phyloP scores from a whole-genome alignment of 305 asterid species.

The Fraxinus albicans region DNA sequence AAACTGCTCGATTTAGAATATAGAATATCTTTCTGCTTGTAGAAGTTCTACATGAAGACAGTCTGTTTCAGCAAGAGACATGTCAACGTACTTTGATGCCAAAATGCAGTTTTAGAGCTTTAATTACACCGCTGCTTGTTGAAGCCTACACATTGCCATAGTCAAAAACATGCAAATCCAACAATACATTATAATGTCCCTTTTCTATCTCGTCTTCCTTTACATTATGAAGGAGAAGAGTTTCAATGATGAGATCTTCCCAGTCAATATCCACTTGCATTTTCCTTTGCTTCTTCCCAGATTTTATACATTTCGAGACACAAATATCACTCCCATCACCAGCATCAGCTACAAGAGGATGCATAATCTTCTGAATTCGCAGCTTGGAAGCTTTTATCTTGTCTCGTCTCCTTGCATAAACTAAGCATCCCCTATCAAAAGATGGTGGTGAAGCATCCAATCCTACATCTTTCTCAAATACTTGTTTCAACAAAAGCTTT shows the following conservation, averaged over 20 bases:
- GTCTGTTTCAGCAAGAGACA: neutral
- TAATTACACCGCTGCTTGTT: neutral
- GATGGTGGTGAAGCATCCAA: conserved; percentile 67
- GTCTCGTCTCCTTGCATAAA: conserved; percentile 47
- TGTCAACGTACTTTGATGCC: neutral
- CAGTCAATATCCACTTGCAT: conserved; percentile 44
- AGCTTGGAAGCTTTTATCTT: conserved; percentile 68
- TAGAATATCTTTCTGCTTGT: neutral
- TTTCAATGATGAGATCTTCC: conserved; percentile 85
- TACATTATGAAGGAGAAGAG: conserved; percentile 74
- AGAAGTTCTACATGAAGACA: neutral
- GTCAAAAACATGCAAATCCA: conserved; percentile 73
- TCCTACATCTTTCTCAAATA: conserved; percentile 72
- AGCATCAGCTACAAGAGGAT: conserved; percentile 33
- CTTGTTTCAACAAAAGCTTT: conserved; percentile 59
- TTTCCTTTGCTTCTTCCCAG: conserved; percentile 44
- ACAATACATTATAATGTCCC: conserved; percentile 71
- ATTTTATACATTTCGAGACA: conserved; percentile 23
- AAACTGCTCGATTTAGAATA: neutral
- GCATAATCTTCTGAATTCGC: conserved; percentile 60
- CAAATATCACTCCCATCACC: conserved; percentile 15
- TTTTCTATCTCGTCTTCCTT: conserved; percentile 76
- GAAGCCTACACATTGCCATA: conserved; percentile 17
- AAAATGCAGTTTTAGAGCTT: neutral
- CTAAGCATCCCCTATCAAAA: conserved; percentile 49